Base-by-base conservation (phyloP, 2,329 filamentous ascomycete species). In the Clonostachys rhizophaga region DNA sequence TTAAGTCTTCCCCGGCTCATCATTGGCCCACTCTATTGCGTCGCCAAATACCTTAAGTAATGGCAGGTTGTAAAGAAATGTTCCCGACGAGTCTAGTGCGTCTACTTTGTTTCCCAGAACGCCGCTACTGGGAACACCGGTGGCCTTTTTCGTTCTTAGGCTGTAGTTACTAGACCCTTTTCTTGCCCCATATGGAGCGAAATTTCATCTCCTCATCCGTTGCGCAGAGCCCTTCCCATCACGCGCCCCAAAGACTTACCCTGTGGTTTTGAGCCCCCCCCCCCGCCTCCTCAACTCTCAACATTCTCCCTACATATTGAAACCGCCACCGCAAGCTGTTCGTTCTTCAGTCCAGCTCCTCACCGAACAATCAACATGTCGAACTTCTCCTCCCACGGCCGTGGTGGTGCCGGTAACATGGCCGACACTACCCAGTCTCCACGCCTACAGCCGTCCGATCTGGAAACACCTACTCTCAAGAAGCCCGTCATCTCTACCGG, bases 401-500 rank as follows among this genome's bases (percentile, higher is more conserved):
- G 88, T 52, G 89, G 88, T 60, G 88, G 89, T 61, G 88, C 87
- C 52, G 87, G 86, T 60, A 89, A 89, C 71, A 87, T 89, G 62
- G 75, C 77, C 61, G 74, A 79, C 54, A 65, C 71, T 49, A 63
- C 71, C 52, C 67, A 74, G 52, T 72, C 72, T 13, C 71, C 81
- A 44, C 70, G 79, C 53, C 56, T 82, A 41, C 67, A 72, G 33
- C 69, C 81, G 41, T 68, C 79, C 49, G 87, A 92, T 59, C 81
- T 95, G 52, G 72, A 85, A 58, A 96, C 91, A 2, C 91, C 91
- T 1, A 87, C 82, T 12, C 81, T 97, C 62, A 96, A 95, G 71
- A 80, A 80, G 42, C 71, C 87, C n/a, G 75, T 89, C 54, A 91
- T 92, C 61, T 96, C 91, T 17, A 96, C 91, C 4, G 91, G 91